phyloP scores from a whole-genome alignment of 2,329 filamentous ascomycete genomes.

The Sarocladium strictum region DNA sequence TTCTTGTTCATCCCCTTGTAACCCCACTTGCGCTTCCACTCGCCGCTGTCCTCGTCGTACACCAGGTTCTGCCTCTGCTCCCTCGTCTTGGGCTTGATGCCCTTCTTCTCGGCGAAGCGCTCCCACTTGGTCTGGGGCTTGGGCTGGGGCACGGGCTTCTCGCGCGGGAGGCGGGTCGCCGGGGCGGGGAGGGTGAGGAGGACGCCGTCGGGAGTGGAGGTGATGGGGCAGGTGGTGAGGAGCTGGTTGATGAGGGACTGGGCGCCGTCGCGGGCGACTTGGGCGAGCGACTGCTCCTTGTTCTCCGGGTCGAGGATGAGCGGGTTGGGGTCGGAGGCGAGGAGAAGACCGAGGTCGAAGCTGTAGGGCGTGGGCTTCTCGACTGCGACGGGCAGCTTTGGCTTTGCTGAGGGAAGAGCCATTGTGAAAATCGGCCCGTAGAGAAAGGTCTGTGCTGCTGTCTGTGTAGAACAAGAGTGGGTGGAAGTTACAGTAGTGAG shows the following conservation, averaged over 20 bases:
- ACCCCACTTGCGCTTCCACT: slow-evolving; percentile 94
- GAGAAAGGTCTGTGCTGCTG: neutral
- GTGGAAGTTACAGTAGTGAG: too few species aligned
- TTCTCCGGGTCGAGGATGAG: slow-evolving; percentile 48
- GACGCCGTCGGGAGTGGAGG: slow-evolving; percentile 62
- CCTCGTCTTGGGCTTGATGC: slow-evolving; percentile 82
- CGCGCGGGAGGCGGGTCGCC: slow-evolving; percentile 70
- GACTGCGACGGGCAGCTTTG: slow-evolving; percentile 58
- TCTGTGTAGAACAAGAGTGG: too few species aligned
- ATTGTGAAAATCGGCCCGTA: slow-evolving; percentile 18
- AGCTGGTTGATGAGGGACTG: slow-evolving; percentile 94
- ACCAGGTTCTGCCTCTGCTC: slow-evolving; percentile 69
- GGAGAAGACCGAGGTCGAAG: slow-evolving; percentile 85
- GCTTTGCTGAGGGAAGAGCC: slow-evolving; percentile 30
- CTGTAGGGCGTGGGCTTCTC: slow-evolving; percentile 84
- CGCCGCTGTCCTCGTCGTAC: slow-evolving; percentile 77
- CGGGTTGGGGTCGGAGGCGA: slow-evolving; percentile 84
- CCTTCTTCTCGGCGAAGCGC: slow-evolving; percentile 93
- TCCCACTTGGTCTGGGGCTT: slow-evolving; percentile 92
- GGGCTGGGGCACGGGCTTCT: slow-evolving; percentile 80
- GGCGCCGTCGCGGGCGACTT: slow-evolving; percentile 78
- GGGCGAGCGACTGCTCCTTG: slow-evolving; percentile 63
- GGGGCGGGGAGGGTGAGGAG: slow-evolving; percentile 70
- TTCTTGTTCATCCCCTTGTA: slow-evolving; percentile 88
- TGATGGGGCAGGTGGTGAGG: slow-evolving; percentile 78